phyloP scores from a whole-genome alignment of 805 yeast genomes.

The Nakazawaea laoshanensis region DNA sequence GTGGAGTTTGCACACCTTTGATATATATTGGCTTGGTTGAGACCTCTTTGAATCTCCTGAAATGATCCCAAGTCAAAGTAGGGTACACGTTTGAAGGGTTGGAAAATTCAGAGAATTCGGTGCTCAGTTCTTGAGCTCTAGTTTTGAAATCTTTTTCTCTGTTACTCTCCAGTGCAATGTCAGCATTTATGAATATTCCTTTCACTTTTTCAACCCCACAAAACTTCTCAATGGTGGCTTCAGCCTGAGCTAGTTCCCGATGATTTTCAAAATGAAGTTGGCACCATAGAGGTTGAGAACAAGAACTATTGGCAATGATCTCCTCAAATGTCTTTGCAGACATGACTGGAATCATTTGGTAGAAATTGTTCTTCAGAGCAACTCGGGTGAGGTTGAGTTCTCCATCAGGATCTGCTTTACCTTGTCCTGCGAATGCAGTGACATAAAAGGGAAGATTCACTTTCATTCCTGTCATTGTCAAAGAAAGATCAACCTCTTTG shows the following conservation, averaged over 20 bases:
- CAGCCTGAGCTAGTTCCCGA: constrained; percentile 50
- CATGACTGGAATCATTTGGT: constrained; percentile 35
- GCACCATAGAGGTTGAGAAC: constrained; percentile 65
- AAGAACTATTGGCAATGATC: constrained; percentile 37
- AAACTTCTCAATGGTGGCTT: constrained; percentile 48
- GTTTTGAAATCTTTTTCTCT: constrained; percentile 40
- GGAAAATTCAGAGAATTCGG: constrained; percentile 15
- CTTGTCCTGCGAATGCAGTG: constrained; percentile 36
- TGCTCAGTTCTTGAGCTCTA: constrained; percentile 11
- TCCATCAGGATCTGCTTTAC: constrained; percentile 34
- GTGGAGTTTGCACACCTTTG: constrained; percentile 59
- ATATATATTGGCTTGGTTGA: constrained; percentile 35
- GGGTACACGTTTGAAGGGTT: constrained; percentile 24
- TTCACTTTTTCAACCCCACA: constrained; percentile 44
- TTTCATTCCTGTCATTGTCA: constrained; percentile 30
- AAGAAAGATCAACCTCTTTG: constrained; percentile 24
- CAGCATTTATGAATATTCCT: constrained; percentile 78
- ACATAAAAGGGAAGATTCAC: constrained; percentile 31
- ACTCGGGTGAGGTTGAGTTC: constrained; percentile 30
- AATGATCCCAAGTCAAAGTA: constrained; percentile 29
- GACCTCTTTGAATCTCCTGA: constrained; percentile 19
- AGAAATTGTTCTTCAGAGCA: constrained; percentile 26
- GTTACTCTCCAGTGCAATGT: constrained; percentile 76
- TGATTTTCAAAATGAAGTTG: constrained; percentile 64
- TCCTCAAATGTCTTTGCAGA: constrained; percentile 32